phyloP scores from a whole-genome alignment of 257 asterid genomes.

The Vinca minor region DNA sequence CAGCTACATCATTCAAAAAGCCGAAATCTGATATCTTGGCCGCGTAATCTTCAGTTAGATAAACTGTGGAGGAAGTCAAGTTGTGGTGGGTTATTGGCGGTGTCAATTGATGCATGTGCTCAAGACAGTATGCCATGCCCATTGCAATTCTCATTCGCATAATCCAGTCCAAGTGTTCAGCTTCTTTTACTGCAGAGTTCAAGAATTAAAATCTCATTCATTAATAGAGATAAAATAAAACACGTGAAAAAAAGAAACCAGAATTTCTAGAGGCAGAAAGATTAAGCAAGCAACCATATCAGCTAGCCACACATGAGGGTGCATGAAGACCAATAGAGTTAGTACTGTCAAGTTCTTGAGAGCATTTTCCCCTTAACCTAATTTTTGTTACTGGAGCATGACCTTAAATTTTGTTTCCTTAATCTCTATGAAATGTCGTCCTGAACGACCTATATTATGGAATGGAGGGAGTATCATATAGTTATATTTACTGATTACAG shows the following conservation, averaged over 20 bases:
- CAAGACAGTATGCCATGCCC: conserved; percentile 86
- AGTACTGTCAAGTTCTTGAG: neutral
- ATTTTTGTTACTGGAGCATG: neutral
- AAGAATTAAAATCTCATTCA: conserved; percentile 7
- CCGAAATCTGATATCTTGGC: conserved; percentile 68
- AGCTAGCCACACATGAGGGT: neutral
- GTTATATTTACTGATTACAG: neutral
- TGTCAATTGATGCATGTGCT: conserved; percentile 58
- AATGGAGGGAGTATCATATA: neutral
- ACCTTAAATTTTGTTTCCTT: too few relatives aligned
- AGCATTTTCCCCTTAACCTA: neutral
- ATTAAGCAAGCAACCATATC: neutral
- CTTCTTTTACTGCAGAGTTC: conserved; percentile 57
- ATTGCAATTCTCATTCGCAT: conserved; percentile 72
- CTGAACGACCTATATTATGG: too few relatives aligned
- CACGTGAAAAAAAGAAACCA: neutral
- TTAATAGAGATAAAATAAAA: neutral
- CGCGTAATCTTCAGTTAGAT: conserved; percentile 75
- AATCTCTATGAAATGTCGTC: too few relatives aligned
- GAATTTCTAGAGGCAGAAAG: neutral
- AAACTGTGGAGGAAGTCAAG: conserved; percentile 56
- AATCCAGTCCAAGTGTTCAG: conserved; percentile 80
- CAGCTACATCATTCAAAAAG: conserved; percentile 29
- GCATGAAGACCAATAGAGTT: neutral
- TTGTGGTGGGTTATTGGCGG: conserved; percentile 59